A percentile compares a stretch with the other conserved stretches of the same genome.
These are phyloP conservation scores for Telopea speciosissima DNA, from an alignment of 177 flowering plant genomes.

Conservation along the genomic window DNA sequence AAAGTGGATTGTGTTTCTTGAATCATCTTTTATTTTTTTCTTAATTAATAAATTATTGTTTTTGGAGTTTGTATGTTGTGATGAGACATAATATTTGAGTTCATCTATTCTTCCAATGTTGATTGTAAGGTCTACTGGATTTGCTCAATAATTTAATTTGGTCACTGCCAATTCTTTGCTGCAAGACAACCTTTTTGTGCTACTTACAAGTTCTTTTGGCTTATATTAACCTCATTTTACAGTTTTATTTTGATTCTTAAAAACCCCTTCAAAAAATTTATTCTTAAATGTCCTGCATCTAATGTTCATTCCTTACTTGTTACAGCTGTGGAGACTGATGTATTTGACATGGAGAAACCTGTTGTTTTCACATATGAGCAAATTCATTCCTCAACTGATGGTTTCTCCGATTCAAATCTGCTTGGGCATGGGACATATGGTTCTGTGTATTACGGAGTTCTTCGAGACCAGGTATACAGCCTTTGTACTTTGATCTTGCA, in stretches of 20 bases:
- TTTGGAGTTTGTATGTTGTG: neutral
- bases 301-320: slow-evolving; percentile 2
- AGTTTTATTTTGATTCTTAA: neutral
- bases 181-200: neutral
- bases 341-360: slow-evolving; percentile 82
- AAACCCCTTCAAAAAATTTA: no score
- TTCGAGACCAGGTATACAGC: slow-evolving; percentile 62
- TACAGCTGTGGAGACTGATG: slow-evolving; percentile 66
- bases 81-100: neutral
- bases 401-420: slow-evolving; percentile 81
- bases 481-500: neutral
- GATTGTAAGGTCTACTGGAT: neutral
- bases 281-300: neutral
- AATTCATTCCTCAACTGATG: slow-evolving; percentile 56
- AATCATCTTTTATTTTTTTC: no score
- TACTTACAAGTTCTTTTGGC: neutral
- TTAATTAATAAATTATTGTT: neutral
- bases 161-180: neutral
- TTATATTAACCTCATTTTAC: neutral
- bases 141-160: neutral
- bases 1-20: no score
- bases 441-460: slow-evolving; percentile 72
- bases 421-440: slow-evolving; percentile 96
- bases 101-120: no score
- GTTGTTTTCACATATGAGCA: slow-evolving; percentile 73